These are phyloP conservation scores for Botrytis tulipae DNA, from an alignment of 2,329 filamentous ascomycete genomes.

Conservation along the genomic window DNA sequence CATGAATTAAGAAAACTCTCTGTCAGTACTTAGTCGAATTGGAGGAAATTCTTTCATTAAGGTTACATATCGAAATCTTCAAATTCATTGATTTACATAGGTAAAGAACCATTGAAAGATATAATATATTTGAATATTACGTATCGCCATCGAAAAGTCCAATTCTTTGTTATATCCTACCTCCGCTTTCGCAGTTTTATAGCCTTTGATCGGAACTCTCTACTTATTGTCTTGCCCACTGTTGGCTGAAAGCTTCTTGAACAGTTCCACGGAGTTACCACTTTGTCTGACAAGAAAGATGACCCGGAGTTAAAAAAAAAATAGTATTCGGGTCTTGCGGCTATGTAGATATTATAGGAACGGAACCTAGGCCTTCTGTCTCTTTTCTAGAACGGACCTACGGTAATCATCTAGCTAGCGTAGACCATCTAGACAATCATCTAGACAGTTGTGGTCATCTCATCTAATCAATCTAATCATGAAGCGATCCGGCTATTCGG, in stretches of 20 bases:
- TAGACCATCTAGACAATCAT: background rate
- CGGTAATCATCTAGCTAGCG: too few relatives aligned
- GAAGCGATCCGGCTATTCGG: slow-evolving; percentile 1
- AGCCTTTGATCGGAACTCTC: background rate
- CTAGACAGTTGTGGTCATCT: background rate
- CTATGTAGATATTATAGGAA: background rate
- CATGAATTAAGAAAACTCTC: background rate
- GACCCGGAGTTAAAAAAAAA: background rate
- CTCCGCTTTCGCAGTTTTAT: slow-evolving; percentile 8
- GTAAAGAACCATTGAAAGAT: background rate
- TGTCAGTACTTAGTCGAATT: background rate
- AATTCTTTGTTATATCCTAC: background rate
- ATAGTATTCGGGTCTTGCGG: background rate
- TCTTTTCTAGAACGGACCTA: background rate
- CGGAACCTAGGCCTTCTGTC: too few relatives aligned
- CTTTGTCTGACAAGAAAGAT: background rate
- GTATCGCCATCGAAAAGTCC: background rate
- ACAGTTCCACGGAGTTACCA: background rate
- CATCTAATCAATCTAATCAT: background rate
- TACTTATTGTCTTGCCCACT: background rate
- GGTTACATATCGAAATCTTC: background rate
- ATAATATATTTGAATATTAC: background rate
- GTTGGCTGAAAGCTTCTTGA: background rate
- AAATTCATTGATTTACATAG: background rate
- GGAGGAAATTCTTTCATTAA: background rate